phyloP scores from a whole-genome alignment of 2,329 filamentous ascomycete species.

The Rutstroemia sp. region DNA sequence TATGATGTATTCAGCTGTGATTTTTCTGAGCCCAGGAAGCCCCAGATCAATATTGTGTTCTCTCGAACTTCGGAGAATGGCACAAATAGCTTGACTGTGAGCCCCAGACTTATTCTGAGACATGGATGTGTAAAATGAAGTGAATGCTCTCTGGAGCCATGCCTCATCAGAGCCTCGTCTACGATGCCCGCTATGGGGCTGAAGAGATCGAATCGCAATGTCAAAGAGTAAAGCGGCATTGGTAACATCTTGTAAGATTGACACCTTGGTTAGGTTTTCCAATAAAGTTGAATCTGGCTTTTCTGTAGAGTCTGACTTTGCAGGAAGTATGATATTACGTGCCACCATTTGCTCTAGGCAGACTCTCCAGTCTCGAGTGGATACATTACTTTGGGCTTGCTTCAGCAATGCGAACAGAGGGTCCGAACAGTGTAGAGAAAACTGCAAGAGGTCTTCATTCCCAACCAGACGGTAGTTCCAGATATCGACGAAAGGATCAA shows the following conservation, averaged over 20 bases:
- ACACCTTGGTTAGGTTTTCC: conserved; percentile 18
- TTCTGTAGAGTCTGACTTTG: conserved; percentile 17
- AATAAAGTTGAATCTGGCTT: conserved; percentile 19
- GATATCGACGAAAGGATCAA: conserved; percentile 26
- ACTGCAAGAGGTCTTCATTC: conserved; percentile 20
- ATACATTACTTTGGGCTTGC: conserved; percentile 5
- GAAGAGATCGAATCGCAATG: conserved; percentile 38
- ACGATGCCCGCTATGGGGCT: conserved; percentile 36
- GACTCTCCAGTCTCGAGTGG: conserved; percentile 13
- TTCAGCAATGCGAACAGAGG: conserved; percentile 25
- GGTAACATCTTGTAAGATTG: conserved; percentile 25
- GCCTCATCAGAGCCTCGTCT: conserved; percentile 37
- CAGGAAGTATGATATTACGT: conserved; percentile 30
- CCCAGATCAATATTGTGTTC: conserved; percentile 30
- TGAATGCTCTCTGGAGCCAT: conserved; percentile 43
- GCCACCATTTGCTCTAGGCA: conserved; percentile 29
- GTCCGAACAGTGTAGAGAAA: conserved; percentile 29
- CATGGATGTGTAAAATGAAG: conserved; percentile 25
- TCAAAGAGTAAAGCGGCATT: conserved; percentile 39
- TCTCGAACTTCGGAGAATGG: conserved; percentile 32
- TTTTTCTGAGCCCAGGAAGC: conserved; percentile 27
- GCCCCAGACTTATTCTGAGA: conserved; percentile 10
- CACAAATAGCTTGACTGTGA: conserved; percentile 22
- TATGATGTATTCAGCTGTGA: conserved; percentile 27
- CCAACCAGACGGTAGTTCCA: conserved; percentile 23